Evolutionary conservation across 2,329 filamentous ascomycete genomes (phyloP).

Genomic region (Phaeoacremonium minimum): DNA sequence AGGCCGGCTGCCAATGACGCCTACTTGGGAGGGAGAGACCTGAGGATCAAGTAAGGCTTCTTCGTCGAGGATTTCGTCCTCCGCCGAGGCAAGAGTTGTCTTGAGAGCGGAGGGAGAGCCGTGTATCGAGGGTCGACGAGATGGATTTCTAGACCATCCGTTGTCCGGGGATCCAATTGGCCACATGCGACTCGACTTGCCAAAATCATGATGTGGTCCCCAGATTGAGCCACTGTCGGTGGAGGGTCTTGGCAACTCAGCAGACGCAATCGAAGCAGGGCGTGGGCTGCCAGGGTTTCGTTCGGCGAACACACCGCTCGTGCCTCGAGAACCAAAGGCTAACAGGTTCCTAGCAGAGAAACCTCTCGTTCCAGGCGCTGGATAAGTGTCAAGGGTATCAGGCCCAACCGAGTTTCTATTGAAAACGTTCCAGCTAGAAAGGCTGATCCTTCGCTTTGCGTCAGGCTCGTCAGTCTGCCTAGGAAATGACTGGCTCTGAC

Average conservation of each 20-base stretch:
- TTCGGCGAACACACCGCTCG: constrained; percentile 44
- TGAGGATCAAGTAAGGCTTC: constrained; percentile 48
- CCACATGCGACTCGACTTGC: constrained; percentile 61
- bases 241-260: constrained; percentile 70
- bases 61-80: constrained; percentile 61
- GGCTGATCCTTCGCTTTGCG: constrained; percentile 53
- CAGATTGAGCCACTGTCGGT: constrained; percentile 76
- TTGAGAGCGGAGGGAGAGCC: constrained; percentile 64
- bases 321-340: constrained; percentile 46
- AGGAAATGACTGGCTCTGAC: constrained; percentile 76
- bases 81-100: constrained; percentile 58
- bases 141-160: constrained; percentile 63
- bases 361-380: constrained; percentile 22
- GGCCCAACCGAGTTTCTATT: constrained; percentile 46
- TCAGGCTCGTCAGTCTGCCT: constrained; percentile 46
- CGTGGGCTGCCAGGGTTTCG: constrained; percentile 57
- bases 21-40: constrained; percentile 53
- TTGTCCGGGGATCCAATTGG: constrained; percentile 55
- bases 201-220: constrained; percentile 41
- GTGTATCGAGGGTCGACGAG: constrained; percentile 76
- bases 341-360: constrained; percentile 39
- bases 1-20: constrained; percentile 77
- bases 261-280: constrained; percentile 65
- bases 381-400: constrained; percentile 32
- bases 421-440: constrained; percentile 56